Conservation (phyloP, 345 rosid genomes). For the Microthlaspi erraticum region DNA sequence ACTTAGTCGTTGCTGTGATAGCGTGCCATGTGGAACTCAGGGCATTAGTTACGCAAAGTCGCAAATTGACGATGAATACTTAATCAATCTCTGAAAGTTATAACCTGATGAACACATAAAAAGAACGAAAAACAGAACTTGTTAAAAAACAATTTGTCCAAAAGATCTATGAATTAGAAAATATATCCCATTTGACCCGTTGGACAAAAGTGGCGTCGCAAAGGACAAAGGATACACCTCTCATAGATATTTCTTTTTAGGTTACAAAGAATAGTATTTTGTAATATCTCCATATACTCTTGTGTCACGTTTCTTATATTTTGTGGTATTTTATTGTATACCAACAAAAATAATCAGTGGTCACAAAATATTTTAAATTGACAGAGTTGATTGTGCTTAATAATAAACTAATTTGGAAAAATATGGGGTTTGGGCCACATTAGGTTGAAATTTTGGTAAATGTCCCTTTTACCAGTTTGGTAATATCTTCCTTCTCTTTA, state of each 20-base stretch:
- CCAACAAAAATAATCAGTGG: constrained; percentile 27
- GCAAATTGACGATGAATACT: background rate
- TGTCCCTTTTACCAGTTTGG: constrained; percentile 39
- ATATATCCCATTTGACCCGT: background rate
- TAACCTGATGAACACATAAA: background rate
- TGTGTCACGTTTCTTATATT: constrained; percentile 20
- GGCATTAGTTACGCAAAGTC: background rate
- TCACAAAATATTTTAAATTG: constrained; percentile 2
- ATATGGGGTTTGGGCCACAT: constrained; percentile 10
- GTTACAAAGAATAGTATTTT: background rate
- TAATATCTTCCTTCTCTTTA: constrained; percentile 25
- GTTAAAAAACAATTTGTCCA: background rate
- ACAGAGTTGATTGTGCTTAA: constrained; percentile 15
- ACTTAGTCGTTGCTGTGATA: background rate
- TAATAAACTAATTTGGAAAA: constrained; percentile 8
- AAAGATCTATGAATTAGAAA: background rate
- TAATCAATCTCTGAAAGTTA: background rate
- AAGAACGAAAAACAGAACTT: background rate
- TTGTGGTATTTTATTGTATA: background rate
- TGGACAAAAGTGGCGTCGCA: constrained; percentile 4
- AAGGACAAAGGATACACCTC: background rate
- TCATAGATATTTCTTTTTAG: background rate
- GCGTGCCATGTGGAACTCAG: background rate
- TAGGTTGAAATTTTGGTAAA: constrained; percentile 43
- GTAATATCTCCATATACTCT: background rate